These are phyloP conservation scores for Pezicula rhizophila DNA, from an alignment of 2,329 filamentous ascomycete genomes.

Conservation along the genomic window DNA sequence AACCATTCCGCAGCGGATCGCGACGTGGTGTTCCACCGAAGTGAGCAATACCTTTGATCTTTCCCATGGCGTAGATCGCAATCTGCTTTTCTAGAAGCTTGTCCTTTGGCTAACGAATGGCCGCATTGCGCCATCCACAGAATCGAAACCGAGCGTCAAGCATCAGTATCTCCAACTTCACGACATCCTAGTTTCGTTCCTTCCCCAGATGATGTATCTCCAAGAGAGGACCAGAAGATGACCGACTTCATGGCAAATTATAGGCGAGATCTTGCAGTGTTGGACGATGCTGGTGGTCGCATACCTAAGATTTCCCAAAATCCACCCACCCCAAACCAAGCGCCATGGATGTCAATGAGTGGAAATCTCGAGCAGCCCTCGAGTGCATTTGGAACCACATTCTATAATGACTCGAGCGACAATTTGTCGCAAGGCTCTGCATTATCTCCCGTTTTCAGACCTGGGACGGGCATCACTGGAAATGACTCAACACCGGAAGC, in stretches of 20 bases:
- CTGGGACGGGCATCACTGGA: constrained; percentile 37
- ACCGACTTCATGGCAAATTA: constrained; percentile 57
- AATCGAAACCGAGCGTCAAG: constrained; percentile 25
- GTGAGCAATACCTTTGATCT: constrained; percentile 25
- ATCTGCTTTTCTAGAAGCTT: constrained; percentile 10
- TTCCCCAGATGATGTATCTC: constrained; percentile 29
- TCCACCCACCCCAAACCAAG: constrained; percentile 41
- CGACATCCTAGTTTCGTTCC: constrained; percentile 15
- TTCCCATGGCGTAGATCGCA: neutral
- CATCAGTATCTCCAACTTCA: constrained; percentile 28
- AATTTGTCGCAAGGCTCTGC: constrained; percentile 61
- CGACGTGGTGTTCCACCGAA: constrained; percentile 31
- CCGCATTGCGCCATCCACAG: constrained; percentile 24
- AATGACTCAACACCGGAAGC: constrained; percentile 53
- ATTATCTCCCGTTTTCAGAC: constrained; percentile 64
- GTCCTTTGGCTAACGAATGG: constrained; percentile 28
- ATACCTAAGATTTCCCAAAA: constrained; percentile 55
- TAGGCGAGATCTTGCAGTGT: constrained; percentile 63
- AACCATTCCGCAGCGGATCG: constrained; percentile 29
- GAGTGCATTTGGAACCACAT: constrained; percentile 45
- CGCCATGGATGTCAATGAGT: constrained; percentile 49
- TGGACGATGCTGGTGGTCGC: constrained; percentile 54
- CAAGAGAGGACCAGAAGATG: constrained; percentile 27
- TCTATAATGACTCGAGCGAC: constrained; percentile 70
- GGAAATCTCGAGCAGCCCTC: constrained; percentile 15